Conservation (phyloP, 75 land plant genomes). For the Picea sitchensis region DNA sequence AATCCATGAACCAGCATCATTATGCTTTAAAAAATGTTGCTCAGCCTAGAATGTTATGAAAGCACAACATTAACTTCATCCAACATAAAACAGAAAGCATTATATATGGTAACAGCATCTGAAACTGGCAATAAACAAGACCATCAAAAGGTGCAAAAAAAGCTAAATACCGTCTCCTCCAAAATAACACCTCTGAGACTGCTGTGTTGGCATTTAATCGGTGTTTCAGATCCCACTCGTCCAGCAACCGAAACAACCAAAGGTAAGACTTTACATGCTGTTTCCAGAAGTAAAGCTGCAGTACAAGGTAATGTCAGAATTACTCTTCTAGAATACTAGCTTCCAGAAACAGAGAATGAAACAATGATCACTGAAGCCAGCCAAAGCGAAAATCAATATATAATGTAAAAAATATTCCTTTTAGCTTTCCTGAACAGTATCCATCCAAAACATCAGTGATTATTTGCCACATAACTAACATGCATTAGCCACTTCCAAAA, state of each 20-base stretch:
- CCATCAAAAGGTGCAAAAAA: background rate
- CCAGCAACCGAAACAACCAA: constrained; percentile 89
- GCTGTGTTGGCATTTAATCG: constrained; percentile 82
- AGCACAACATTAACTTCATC: background rate
- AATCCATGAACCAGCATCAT: constrained; percentile 98
- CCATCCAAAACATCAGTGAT: too few species aligned
- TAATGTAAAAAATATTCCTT: background rate
- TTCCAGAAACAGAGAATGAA: background rate
- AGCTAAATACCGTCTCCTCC: constrained; percentile 79
- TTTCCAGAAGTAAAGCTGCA: constrained; percentile 71
- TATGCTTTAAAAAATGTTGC: constrained; percentile 96
- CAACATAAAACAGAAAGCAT: background rate
- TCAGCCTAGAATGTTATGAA: constrained; percentile 53
- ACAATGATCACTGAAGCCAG: background rate
- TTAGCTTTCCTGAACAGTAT: too few species aligned
- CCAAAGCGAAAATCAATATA: background rate
- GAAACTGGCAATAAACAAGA: background rate
- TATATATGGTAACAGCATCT: background rate
- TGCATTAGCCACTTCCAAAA: too few species aligned
- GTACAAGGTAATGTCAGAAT: constrained; percentile 1
- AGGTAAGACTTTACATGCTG: constrained; percentile 80
- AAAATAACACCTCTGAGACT: constrained; percentile 91
- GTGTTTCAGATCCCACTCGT: constrained; percentile 93
- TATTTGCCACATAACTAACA: too few species aligned
- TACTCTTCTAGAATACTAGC: background rate